Evolutionary conservation across 352 stramenopile genomes (phyloP).

Genomic region (Pythium oligandrum): DNA sequence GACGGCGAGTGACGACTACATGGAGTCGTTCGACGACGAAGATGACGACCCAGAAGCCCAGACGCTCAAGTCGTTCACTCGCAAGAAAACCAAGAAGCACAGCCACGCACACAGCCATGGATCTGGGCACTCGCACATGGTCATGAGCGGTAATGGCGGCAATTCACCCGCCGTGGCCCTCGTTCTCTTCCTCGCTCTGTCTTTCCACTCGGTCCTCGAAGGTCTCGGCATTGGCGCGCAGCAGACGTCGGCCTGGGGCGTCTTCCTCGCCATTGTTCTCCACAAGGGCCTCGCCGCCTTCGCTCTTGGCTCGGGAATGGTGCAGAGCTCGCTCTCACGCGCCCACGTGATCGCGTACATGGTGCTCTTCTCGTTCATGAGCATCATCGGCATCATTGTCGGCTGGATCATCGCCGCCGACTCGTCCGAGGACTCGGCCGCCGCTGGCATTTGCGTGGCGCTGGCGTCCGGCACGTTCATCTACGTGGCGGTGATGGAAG

Average conservation of each 20-base stretch:
- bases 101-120: constrained; percentile 14
- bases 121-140: constrained; percentile 29
- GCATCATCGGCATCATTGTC: constrained; percentile 43
- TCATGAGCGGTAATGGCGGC: constrained; percentile 10
- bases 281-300: constrained; percentile 79
- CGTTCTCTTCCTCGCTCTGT: constrained; percentile 72
- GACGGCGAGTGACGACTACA: constrained; percentile 25
- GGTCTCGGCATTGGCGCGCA: constrained; percentile 73
- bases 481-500: constrained; percentile 83
- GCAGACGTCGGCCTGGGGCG: constrained; percentile 60
- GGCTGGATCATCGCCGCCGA: constrained; percentile 38
- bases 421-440: constrained; percentile 35
- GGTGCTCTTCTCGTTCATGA: constrained; percentile 54
- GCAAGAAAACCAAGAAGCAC: constrained; percentile 8
- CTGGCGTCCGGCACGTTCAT: constrained; percentile 79
- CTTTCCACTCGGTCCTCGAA: constrained; percentile 79
- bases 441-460: constrained; percentile 51
- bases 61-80: background rate
- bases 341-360: constrained; percentile 42
- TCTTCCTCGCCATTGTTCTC: constrained; percentile 73
- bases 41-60: constrained; percentile 15
- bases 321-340: constrained; percentile 51
- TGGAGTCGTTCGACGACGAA: constrained; percentile 37
- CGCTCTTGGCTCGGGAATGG: constrained; percentile 57
- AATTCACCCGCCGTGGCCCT: constrained; percentile 56